phyloP scores from a whole-genome alignment of 805 yeast species.

The Saccharomycopsis fodiens region DNA sequence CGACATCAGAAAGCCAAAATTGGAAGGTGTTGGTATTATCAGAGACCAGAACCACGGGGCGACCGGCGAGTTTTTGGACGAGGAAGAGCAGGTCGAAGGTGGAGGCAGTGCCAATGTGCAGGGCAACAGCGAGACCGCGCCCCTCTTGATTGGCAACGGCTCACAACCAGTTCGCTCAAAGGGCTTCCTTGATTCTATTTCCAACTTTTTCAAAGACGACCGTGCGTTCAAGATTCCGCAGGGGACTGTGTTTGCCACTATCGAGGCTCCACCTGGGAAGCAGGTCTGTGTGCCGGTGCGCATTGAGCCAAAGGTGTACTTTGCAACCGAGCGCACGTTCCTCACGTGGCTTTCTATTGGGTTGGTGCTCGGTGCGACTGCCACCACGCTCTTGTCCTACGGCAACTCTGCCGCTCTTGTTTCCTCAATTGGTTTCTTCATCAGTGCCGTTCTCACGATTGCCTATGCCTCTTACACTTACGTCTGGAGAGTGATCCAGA shows the following conservation, averaged over 20 bases:
- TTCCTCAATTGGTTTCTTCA: slow-evolving; percentile 80
- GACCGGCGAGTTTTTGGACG: slow-evolving; percentile 56
- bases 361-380: slow-evolving; percentile 80
- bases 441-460: slow-evolving; percentile 70
- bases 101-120: slow-evolving; percentile 5
- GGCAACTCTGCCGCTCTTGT: slow-evolving; percentile 72
- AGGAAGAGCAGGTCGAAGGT: slow-evolving; percentile 42
- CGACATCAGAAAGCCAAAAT: slow-evolving; percentile 85
- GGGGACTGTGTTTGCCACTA: slow-evolving; percentile 56
- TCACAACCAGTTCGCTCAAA: background rate
- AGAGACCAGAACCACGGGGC: slow-evolving; percentile 29
- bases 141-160: slow-evolving; percentile 6
- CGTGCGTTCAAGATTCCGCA: slow-evolving; percentile 45
- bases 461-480: slow-evolving; percentile 66
- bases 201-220: slow-evolving; percentile 44
- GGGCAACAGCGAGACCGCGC: slow-evolving; percentile 15
- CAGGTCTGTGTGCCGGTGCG: slow-evolving; percentile 87
- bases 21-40: slow-evolving; percentile 33
- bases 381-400: slow-evolving; percentile 76
- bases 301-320: slow-evolving; percentile 97
- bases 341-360: slow-evolving; percentile 91
- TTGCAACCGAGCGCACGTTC: slow-evolving; percentile 94
- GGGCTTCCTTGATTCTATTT: slow-evolving; percentile 22
- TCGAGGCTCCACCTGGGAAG: slow-evolving; percentile 82
- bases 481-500: slow-evolving; percentile 73